A percentile compares a stretch with the other conserved stretches of the same genome.
Evolutionary conservation across 2,329 filamentous ascomycete genomes (phyloP).

Genomic region (Didymella lethalis): DNA sequence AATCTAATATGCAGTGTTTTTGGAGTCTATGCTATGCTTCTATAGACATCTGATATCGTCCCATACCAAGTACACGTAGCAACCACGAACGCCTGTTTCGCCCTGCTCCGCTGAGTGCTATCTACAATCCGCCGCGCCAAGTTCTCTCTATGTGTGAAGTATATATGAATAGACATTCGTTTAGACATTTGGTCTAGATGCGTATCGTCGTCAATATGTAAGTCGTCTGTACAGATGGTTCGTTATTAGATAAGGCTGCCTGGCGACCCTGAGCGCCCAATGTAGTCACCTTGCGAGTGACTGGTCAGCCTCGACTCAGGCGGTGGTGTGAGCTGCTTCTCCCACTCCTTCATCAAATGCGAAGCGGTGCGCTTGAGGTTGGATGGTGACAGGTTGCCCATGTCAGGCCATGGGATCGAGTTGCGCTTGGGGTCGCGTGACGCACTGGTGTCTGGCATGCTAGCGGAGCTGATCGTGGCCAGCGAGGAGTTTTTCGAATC

Average conservation of each 20-base stretch:
- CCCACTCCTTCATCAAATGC: slow-evolving; percentile 89
- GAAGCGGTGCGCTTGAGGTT: slow-evolving; percentile 85
- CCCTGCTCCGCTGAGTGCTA: slow-evolving; percentile 7
- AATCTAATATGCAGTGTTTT: slow-evolving; percentile 4
- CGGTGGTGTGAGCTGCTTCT: slow-evolving; percentile 72
- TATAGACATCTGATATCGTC: slow-evolving; percentile 13
- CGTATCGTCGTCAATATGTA: slow-evolving; percentile 43
- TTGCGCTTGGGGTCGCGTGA: slow-evolving; percentile 47
- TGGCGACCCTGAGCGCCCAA: slow-evolving; percentile 43
- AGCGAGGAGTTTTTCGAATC: slow-evolving; percentile 50
- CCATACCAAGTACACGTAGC: slow-evolving; percentile 23
- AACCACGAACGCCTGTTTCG: slow-evolving; percentile 21
- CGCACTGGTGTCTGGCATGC: slow-evolving; percentile 33
- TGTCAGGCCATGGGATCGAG: slow-evolving; percentile 69
- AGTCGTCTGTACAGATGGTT: slow-evolving; percentile 27
- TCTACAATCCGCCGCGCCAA: slow-evolving; percentile 34
- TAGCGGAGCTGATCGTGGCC: slow-evolving; percentile 42
- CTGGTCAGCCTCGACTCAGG: slow-evolving; percentile 44
- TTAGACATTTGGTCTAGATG: slow-evolving; percentile 35
- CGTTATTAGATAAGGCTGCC: slow-evolving; percentile 33
- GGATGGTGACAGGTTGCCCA: slow-evolving; percentile 75
- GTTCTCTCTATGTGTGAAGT: slow-evolving; percentile 28
- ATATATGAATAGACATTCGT: slow-evolving; percentile 33
- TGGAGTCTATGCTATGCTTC: slow-evolving; percentile 18
- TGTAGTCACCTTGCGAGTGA: slow-evolving; percentile 48